These are phyloP conservation scores for Malassezia sp. DNA, from an alignment of 1,284 basidiomycete species.

Conservation along the genomic window DNA sequence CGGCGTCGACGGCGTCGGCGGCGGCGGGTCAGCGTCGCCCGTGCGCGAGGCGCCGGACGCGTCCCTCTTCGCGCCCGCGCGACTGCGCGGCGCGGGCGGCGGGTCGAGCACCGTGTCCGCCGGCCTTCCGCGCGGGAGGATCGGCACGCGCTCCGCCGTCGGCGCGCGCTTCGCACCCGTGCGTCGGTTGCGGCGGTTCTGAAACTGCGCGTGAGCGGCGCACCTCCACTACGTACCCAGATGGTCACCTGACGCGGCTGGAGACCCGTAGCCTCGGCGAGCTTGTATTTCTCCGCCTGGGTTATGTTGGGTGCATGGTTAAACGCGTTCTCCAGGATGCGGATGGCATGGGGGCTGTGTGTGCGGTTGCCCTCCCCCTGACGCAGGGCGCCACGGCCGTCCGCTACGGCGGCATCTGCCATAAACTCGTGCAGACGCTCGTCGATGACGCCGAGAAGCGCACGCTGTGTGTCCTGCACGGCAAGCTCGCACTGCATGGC, in stretches of 20 bases:
- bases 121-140: too few relatives aligned
- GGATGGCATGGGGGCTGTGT: slow-evolving; percentile 23
- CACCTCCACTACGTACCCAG: slow-evolving; percentile 38
- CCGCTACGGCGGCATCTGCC: slow-evolving; percentile 2
- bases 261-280: slow-evolving; percentile 35
- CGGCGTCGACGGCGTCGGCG: too few relatives aligned
- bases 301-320: slow-evolving; percentile 35
- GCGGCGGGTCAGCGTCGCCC: too few relatives aligned
- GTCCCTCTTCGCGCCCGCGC: too few relatives aligned
- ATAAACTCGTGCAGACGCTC: slow-evolving; percentile 5
- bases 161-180: too few relatives aligned
- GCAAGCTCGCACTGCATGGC: slow-evolving; percentile 5
- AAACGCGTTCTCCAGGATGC: slow-evolving; percentile 37
- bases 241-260: slow-evolving; percentile 41
- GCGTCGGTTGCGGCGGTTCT: slow-evolving; percentile 14
- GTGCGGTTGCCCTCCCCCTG: slow-evolving; percentile 11
- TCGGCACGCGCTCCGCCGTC: too few relatives aligned
- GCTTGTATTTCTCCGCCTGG: slow-evolving; percentile 36
- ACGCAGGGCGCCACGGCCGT: neutral
- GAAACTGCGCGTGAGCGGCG: slow-evolving; percentile 1
- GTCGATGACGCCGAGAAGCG: slow-evolving; percentile 5
- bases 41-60: too few relatives aligned
- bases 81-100: too few relatives aligned
- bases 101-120: too few relatives aligned
- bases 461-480: slow-evolving; percentile 1